A percentile compares a stretch with the other conserved stretches of the same genome.
Conservation (phyloP, 495 filamentous ascomycete genomes). For the Ramalina intermedia region DNA sequence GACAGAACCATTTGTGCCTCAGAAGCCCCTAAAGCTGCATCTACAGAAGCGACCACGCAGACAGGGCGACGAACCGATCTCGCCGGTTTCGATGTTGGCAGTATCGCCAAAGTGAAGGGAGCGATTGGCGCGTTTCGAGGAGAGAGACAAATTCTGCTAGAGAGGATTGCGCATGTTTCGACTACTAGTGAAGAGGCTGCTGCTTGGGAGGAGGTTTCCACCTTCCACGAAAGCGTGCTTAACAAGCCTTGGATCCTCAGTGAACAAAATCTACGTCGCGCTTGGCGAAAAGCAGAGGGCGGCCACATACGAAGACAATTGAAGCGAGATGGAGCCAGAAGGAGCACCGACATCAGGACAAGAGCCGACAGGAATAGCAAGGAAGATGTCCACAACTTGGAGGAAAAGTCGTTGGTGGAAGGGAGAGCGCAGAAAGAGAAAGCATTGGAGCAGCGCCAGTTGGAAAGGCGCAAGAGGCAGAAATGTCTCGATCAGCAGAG, state of each 20-base stretch:
- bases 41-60: conserved; percentile 16
- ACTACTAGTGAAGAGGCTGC: conserved; percentile 63
- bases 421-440: conserved; percentile 14
- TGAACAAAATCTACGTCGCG: conserved; percentile 35
- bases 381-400: neutral
- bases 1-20: neutral
- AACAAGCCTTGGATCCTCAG: conserved; percentile 51
- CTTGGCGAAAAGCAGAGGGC: conserved; percentile 35
- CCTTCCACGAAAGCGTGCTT: conserved; percentile 51
- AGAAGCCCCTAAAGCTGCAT: neutral
- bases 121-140: conserved; percentile 48
- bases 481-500: neutral
- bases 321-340: too few relatives aligned
- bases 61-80: conserved; percentile 25
- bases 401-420: neutral
- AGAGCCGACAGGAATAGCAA: neutral
- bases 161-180: conserved; percentile 41
- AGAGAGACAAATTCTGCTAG: conserved; percentile 50
- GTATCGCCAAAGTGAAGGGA: conserved; percentile 66
- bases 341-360: neutral
- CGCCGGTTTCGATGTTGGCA: conserved; percentile 43
- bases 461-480: neutral
- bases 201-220: conserved; percentile 55
- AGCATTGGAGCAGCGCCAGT: neutral
- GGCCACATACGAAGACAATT: neutral